Evolutionary conservation across 331 rosid species (phyloP).

Genomic region (Pyracantha coccinea): DNA sequence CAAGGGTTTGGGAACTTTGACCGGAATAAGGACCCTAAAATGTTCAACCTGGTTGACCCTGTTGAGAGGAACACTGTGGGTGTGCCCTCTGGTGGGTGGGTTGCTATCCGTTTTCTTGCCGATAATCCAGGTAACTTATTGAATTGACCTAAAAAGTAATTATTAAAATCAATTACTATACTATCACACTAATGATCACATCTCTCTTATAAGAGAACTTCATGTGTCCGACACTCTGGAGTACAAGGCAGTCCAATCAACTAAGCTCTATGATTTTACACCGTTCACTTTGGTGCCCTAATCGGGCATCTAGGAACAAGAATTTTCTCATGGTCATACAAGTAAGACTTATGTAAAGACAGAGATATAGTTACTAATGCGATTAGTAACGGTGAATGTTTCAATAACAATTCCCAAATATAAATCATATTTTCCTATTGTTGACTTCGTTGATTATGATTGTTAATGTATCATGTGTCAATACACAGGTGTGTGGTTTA

Average conservation of each 20-base stretch:
- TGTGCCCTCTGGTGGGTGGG: constrained; percentile 33
- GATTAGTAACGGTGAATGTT: not conserved
- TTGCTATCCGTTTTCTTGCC: constrained; percentile 24
- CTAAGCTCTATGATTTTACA: too few species aligned
- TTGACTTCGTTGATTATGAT: not conserved
- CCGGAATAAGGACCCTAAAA: constrained; percentile 11
- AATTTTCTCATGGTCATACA: not conserved
- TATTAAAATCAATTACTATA: not conserved
- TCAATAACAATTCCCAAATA: not conserved
- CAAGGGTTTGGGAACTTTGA: constrained; percentile 29
- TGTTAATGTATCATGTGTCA: not conserved
- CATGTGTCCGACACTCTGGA: too few species aligned
- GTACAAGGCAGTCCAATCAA: too few species aligned
- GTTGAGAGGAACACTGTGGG: constrained; percentile 25
- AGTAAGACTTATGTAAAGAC: not conserved
- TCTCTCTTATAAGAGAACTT: not conserved
- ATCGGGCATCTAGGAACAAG: too few species aligned
- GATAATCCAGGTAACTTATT: constrained; percentile 18
- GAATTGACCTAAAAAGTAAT: not conserved
- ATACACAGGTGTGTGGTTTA: constrained; percentile 54
- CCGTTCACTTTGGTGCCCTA: too few species aligned
- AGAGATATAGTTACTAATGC: not conserved
- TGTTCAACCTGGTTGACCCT: constrained; percentile 24
- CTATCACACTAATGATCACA: not conserved
- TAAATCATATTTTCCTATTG: not conserved